Conservation (phyloP, 495 filamentous ascomycete species). For the Margaritispora aquatica region DNA sequence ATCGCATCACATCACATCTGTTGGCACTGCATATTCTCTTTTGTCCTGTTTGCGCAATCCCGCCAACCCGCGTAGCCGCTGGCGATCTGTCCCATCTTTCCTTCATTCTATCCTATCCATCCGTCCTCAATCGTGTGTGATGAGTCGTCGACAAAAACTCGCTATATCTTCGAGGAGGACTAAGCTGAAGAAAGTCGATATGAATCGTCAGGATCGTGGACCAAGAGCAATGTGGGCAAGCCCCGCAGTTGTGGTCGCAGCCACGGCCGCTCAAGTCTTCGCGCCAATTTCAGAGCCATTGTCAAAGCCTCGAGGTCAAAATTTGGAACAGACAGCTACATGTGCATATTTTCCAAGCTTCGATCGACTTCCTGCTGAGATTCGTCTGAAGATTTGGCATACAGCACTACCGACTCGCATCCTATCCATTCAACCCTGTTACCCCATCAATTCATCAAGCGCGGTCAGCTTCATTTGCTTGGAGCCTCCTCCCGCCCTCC, state of each 20-base stretch:
- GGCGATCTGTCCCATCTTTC: background rate
- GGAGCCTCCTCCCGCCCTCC: background rate
- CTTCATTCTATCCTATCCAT: background rate
- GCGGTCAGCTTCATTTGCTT: background rate
- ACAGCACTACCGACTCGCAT: conserved; percentile 14
- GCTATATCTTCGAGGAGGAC: background rate
- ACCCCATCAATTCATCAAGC: background rate
- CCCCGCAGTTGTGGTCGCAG: background rate
- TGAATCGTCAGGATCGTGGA: background rate
- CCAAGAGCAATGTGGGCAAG: background rate
- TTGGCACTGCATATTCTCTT: background rate
- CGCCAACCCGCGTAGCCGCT: background rate
- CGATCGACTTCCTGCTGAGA: background rate
- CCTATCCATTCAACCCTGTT: background rate
- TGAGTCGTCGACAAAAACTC: background rate
- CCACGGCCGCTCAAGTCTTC: background rate
- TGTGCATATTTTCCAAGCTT: background rate
- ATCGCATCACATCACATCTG: background rate
- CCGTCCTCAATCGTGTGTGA: background rate
- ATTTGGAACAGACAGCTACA: too few species aligned
- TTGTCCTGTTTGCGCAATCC: background rate
- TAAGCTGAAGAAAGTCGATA: background rate
- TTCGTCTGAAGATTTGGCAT: conserved; percentile 1
- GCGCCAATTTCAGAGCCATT: background rate
- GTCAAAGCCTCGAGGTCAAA: too few species aligned